Percentiles rank a stretch among this genome's conserved stretches.
phyloP scores from a whole-genome alignment of 495 filamentous ascomycete species.

The Pyrenula massariospora region DNA sequence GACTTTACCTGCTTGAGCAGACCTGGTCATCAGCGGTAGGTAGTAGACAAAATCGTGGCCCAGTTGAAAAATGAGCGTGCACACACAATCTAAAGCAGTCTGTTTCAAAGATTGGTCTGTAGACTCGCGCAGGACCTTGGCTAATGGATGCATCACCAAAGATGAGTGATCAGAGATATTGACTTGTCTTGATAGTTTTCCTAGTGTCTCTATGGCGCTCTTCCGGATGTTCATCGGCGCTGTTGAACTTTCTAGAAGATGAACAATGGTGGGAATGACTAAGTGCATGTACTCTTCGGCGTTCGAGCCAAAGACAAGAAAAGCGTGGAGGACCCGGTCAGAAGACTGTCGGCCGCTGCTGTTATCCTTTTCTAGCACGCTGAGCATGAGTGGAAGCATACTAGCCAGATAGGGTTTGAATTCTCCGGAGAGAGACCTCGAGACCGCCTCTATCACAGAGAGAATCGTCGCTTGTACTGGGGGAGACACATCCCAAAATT shows the following conservation, averaged over 20 bases:
- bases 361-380: conserved; percentile 78
- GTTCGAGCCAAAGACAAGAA: conserved; percentile 91
- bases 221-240: conserved; percentile 70
- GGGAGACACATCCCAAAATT: conserved; percentile 70
- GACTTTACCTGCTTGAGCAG: conserved; percentile 53
- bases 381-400: conserved; percentile 83
- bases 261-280: conserved; percentile 91
- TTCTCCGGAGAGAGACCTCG: conserved; percentile 87
- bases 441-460: conserved; percentile 80
- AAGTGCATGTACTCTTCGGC: conserved; percentile 98
- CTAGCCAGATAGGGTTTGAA: conserved; percentile 90
- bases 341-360: conserved; percentile 61
- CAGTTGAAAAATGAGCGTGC: conserved; percentile 88
- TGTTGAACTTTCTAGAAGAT: conserved; percentile 74
- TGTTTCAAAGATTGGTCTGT: conserved; percentile 61
- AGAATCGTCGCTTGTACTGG: conserved; percentile 83
- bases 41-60: conserved; percentile 92
- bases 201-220: conserved; percentile 86
- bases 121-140: conserved; percentile 55
- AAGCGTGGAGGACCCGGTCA: conserved; percentile 85
- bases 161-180: conserved; percentile 96
- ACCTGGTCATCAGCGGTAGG: conserved; percentile 79
- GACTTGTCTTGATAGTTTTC: conserved; percentile 88
- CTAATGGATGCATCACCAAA: conserved; percentile 83
- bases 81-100: conserved; percentile 89